Conservation (phyloP, 768 basidiomycete genomes). For the Ramaria rubella region DNA sequence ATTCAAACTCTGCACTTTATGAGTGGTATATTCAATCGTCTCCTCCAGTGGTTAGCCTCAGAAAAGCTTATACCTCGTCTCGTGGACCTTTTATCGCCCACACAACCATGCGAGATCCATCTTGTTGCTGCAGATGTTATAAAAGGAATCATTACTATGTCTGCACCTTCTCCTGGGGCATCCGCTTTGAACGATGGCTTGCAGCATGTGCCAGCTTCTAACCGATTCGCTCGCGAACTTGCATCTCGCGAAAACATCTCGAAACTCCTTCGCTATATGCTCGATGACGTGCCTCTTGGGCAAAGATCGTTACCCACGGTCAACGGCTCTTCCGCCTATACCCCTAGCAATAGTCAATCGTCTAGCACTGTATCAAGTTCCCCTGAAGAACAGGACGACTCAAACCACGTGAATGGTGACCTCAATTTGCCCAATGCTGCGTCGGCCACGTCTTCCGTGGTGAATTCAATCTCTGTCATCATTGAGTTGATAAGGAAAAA, state of each 20-base stretch:
- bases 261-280: conserved; percentile 68
- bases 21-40: conserved; percentile 10
- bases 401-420: not conserved
- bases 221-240: conserved; percentile 84
- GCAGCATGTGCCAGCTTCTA: conserved; percentile 69
- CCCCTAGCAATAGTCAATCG: not conserved
- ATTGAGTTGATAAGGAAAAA: conserved; percentile 95
- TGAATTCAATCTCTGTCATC: conserved; percentile 80
- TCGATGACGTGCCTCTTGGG: conserved; percentile 46
- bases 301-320: not conserved
- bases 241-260: conserved; percentile 65
- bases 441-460: conserved; percentile 69
- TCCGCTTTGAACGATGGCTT: conserved; percentile 65
- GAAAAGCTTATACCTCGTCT: conserved; percentile 78
- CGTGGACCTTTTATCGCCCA: conserved; percentile 75
- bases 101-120: conserved; percentile 69
- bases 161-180: conserved; percentile 71
- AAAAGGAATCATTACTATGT: conserved; percentile 91
- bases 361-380: not conserved
- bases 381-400: not conserved
- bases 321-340: not conserved
- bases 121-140: conserved; percentile 84
- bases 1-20: conserved; percentile 26
- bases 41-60: conserved; percentile 75
- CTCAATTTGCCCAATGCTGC: conserved; percentile 32